Evolutionary conservation across 805 yeast species (phyloP).

Genomic region (Metschnikowia lunata): DNA sequence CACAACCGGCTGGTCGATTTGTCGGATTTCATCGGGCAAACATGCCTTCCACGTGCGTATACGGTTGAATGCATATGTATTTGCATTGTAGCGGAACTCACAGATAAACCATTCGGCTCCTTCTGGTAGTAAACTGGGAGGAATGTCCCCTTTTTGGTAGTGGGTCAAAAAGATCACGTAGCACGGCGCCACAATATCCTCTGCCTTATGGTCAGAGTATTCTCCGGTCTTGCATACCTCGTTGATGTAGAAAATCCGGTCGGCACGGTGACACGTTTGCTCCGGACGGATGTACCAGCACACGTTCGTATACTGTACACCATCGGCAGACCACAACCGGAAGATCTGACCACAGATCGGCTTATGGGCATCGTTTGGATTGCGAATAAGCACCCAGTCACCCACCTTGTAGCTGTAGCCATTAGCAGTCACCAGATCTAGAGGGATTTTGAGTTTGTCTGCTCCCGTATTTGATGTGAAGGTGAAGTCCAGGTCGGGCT

Average conservation of each 20-base stretch:
- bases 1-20: conserved; percentile 69
- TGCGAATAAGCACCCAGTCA: conserved; percentile 87
- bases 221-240: conserved; percentile 97
- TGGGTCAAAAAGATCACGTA: conserved; percentile 92
- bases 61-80: conserved; percentile 84
- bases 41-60: conserved; percentile 99
- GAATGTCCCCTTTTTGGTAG: conserved; percentile 93
- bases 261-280: conserved; percentile 92
- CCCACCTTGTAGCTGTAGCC: conserved; percentile 81
- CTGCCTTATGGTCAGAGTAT: conserved; percentile 87
- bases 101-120: conserved; percentile 89
- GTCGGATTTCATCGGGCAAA: conserved; percentile 90
- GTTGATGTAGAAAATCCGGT: conserved; percentile 83
- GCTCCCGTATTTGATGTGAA: conserved; percentile 35
- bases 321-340: conserved; percentile 90
- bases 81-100: conserved; percentile 90
- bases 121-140: conserved; percentile 50
- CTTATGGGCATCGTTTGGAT: conserved; percentile 81
- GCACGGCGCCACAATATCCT: conserved; percentile 88
- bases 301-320: conserved; percentile 80
- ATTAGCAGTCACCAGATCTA: conserved; percentile 67
- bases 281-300: conserved; percentile 99
- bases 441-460: conserved; percentile 67
- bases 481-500: conserved; percentile 76
- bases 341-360: conserved; percentile 94